phyloP scores from a whole-genome alignment of 306 rosid genomes.

The Ochetophila trinervis region DNA sequence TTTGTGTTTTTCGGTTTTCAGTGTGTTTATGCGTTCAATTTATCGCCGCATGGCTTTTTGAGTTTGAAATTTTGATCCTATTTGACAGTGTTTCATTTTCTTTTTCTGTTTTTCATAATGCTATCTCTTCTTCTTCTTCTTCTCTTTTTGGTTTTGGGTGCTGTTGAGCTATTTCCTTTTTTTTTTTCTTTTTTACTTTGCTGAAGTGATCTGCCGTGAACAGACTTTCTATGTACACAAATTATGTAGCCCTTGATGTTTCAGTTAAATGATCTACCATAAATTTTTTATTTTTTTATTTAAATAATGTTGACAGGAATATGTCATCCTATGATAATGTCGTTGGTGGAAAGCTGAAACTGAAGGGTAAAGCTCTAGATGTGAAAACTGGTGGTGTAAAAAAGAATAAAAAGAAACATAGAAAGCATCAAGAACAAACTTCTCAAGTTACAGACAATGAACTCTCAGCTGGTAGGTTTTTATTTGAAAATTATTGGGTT shows the following conservation, averaged over 20 bases:
- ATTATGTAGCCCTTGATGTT: not conserved
- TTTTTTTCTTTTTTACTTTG: not conserved
- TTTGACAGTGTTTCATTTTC: too few relatives aligned
- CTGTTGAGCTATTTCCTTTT: too few relatives aligned
- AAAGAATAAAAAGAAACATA: conserved; percentile 84
- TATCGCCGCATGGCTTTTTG: too few relatives aligned
- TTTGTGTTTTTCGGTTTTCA: too few relatives aligned
- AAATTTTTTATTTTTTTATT: not conserved
- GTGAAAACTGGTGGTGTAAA: conserved; percentile 84
- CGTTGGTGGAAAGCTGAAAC: conserved; percentile 89
- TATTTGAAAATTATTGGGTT: not conserved
- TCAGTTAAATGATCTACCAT: not conserved
- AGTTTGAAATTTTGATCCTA: too few relatives aligned
- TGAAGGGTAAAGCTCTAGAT: conserved; percentile 98
- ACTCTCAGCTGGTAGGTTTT: conserved; percentile 48
- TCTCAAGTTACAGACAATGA: conserved; percentile 48
- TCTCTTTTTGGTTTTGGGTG: too few relatives aligned
- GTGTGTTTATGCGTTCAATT: too few relatives aligned
- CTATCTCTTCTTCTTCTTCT: too few relatives aligned
- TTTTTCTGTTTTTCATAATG: too few relatives aligned
- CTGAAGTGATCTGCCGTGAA: too few relatives aligned
- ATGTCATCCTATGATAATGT: conserved; percentile 85
- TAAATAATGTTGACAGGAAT: conserved; percentile 20
- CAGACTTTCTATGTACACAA: too few relatives aligned
- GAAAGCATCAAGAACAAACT: conserved; percentile 50